Evolutionary conservation across 2,329 filamentous ascomycete species (phyloP), one percentile per base, ranked within the genome.

Genomic region (Cladosporium cucumerinum): DNA sequence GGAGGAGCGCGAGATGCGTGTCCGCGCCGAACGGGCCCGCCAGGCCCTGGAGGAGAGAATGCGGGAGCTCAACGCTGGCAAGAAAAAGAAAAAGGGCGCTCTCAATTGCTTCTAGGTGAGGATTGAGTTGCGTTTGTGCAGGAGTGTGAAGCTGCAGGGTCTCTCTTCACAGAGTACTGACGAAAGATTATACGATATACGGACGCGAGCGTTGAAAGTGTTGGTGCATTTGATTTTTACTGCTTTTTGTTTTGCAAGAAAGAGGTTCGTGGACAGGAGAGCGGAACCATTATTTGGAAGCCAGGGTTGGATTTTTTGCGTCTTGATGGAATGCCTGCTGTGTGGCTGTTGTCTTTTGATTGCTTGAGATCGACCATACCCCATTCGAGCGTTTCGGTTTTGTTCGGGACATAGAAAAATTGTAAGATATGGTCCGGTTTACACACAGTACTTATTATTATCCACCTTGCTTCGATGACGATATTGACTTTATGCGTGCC

Each of bases 1-100:
- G 77, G 94, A 99, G 79, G 95, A 99, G 84, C 87, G 94, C 72
- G 94, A 92, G 81, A 96, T 96, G 81, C 86, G 95, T 66, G 85
- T 92, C 69, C 91, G 94, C 68, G 93, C 96, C 39, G 95, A 99
- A 82, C 87, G 90, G 69, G 95, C 95, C 51, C 85, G 91, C 62
- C 91, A 90, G 46, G 91, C 96, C 73, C 86, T 99, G 28, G 94
- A 99, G 80, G 92, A 96, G 81, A 87, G 94, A 64, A 99, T 84
- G 82, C 76, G 75, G 55, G 79, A 80, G 63, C 77, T 99, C 88
- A 93, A 94, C 74, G 89, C 91, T 65, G 89, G 95, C 77, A 93
- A 89, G 79, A 89, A 91, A 81, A 89, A 91, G 82, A 95, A 96
- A 84, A 97, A 96, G 86, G 88, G 90, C 73, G 93, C 90, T 71